A percentile compares a stretch with the other conserved stretches of the same genome.
Evolutionary conservation across 768 basidiomycete genomes (phyloP).

Genomic region (Tylopilus felleus): DNA sequence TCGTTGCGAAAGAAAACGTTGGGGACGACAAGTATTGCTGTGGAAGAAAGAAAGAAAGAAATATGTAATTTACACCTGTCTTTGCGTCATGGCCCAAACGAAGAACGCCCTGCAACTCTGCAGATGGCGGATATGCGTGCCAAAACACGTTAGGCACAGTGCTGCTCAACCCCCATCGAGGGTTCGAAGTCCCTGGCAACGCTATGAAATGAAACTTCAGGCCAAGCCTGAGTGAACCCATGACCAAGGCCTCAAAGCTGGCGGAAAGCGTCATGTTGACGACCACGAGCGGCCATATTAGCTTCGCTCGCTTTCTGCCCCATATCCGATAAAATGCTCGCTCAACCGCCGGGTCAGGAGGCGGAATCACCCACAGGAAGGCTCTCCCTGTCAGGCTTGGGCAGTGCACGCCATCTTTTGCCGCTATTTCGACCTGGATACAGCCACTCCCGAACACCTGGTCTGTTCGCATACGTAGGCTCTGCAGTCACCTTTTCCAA

Average conservation of each 20-base stretch:
- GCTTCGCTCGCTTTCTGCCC: neutral
- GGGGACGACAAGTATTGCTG: too few species aligned
- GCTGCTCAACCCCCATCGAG: neutral
- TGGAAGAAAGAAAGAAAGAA: too few species aligned
- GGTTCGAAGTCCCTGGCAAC: neutral
- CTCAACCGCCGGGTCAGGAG: too few species aligned
- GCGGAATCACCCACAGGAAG: too few species aligned
- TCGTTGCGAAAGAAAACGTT: too few species aligned
- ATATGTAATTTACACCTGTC: too few species aligned
- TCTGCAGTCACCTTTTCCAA: neutral
- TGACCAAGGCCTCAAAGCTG: neutral
- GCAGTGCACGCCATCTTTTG: neutral
- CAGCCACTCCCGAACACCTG: neutral
- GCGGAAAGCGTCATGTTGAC: neutral
- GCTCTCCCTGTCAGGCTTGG: too few species aligned
- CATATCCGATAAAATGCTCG: neutral
- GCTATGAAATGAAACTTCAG: neutral
- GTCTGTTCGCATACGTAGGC: neutral
- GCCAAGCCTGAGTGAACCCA: neutral
- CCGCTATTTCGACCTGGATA: neutral
- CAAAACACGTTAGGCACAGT: neutral
- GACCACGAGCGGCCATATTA: neutral
- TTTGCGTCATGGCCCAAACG: neutral
- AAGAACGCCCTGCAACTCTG: neutral
- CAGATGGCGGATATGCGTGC: neutral